Conservation (phyloP, 2,329 filamentous ascomycete genomes). For the Hymenoscyphus salicellus region DNA sequence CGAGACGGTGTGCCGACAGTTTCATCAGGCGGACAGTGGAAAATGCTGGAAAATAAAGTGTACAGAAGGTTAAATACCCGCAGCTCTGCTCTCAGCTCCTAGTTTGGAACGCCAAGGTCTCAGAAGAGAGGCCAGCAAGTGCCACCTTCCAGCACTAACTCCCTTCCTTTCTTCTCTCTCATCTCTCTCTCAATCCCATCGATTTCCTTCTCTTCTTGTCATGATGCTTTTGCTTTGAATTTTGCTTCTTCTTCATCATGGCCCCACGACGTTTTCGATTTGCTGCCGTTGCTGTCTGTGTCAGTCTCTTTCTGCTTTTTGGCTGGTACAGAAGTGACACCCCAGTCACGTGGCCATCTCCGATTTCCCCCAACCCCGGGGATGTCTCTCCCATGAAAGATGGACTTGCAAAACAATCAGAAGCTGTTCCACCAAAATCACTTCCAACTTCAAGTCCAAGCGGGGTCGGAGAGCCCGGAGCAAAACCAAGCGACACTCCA, state of each 20-base stretch:
- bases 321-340: conserved; percentile 2
- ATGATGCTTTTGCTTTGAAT: background rate
- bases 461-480: background rate
- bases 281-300: conserved; percentile 11
- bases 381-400: background rate
- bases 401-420: background rate
- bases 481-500: background rate
- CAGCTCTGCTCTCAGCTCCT: background rate
- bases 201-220: background rate
- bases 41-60: background rate
- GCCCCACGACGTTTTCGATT: conserved; percentile 12
- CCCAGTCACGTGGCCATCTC: conserved; percentile 14
- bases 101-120: background rate
- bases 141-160: background rate
- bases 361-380: background rate
- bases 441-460: background rate
- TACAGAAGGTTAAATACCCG: background rate
- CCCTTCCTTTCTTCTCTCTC: background rate
- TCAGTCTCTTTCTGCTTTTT: conserved; percentile 16
- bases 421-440: background rate
- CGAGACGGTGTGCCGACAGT: background rate
- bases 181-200: background rate
- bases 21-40: background rate
- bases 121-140: background rate
- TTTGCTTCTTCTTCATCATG: background rate